Base-by-base conservation (phyloP, 768 basidiomycete species). In the Scleroderma bovista region DNA sequence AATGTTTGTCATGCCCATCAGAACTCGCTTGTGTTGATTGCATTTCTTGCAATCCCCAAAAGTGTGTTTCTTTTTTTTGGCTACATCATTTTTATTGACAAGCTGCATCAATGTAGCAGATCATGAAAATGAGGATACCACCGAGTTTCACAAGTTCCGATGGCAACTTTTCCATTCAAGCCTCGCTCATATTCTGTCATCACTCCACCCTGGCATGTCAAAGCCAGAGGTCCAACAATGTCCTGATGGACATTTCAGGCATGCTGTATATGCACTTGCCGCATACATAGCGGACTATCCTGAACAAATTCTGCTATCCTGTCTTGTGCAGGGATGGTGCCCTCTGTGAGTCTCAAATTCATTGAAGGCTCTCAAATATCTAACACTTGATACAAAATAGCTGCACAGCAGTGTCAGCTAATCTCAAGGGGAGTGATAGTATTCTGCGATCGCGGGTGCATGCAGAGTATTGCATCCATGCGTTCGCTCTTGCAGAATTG, bases 261-360 rank as follows among this genome's bases (percentile, higher is more conserved):
- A 56, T 7, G 62, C 49, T 3, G 59, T 72, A 9, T 73, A 65
- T 55, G 61, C 59, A 1, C 47, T 75, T 6, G 68, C 65, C 1
- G 61, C 68, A 1, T 70, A 69, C 34, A 73, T 75, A 52, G 69
- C 69, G 0, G 67, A 75, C 48, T 73, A 75, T 43, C 72, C 69
- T 0, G 71, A 75, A 47, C 72, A 74, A 51, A 60, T 53, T 2
- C 43, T 66, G 2, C 48, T 72, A 0, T 57, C 66, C 2, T 60
- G 68, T 31, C 54, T 70, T 34, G 61, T 72, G 1, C 65, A 67
- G 43, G 60, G 59, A 1, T 73, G 38, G 38, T 39, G 38, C 9
- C 38, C 38, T 1, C 12, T 39, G 38, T 39, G 9, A 39, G 38
- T 39, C 3, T 39, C 9, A n/a, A 39, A 17, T 70, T 22, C 11